A percentile compares a stretch with the other conserved stretches of the same genome.
phyloP scores from a whole-genome alignment of 108 stramenopile genomes.

The Nitzschia sp. region DNA sequence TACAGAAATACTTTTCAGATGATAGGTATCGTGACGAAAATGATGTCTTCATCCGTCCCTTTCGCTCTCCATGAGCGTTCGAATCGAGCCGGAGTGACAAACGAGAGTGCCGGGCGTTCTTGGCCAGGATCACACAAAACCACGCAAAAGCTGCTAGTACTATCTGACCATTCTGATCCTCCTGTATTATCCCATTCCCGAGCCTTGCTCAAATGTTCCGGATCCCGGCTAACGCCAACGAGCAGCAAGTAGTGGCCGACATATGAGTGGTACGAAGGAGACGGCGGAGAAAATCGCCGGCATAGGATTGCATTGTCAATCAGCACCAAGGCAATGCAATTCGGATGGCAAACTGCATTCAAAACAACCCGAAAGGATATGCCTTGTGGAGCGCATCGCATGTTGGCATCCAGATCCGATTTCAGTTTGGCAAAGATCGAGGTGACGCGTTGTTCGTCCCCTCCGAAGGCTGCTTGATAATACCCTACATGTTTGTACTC shows the following conservation, averaged over 20 bases:
- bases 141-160: conserved; percentile 1
- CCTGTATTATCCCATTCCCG: not conserved
- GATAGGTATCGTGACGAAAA: conserved; percentile 41
- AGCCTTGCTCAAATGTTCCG: not conserved
- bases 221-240: conserved; percentile 53
- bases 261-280: conserved; percentile 34
- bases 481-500: conserved; percentile 50
- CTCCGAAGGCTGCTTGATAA: conserved; percentile 60
- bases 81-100: conserved; percentile 47
- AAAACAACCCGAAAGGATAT: conserved; percentile 37
- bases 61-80: conserved; percentile 67
- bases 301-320: conserved; percentile 59
- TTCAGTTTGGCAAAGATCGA: conserved; percentile 15
- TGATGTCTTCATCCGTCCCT: conserved; percentile 81
- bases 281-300: not conserved
- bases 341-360: conserved; percentile 45
- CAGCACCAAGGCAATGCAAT: conserved; percentile 72
- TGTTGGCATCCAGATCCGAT: not conserved
- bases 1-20: too few relatives aligned
- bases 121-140: conserved; percentile 24
- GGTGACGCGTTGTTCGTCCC: conserved; percentile 52
- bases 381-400: not conserved
- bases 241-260: conserved; percentile 76
- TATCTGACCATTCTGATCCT: not conserved
- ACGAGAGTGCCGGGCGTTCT: not conserved